Evolutionary conservation across 768 basidiomycete species (phyloP).

Genomic region (Daedaleopsis sinensis): DNA sequence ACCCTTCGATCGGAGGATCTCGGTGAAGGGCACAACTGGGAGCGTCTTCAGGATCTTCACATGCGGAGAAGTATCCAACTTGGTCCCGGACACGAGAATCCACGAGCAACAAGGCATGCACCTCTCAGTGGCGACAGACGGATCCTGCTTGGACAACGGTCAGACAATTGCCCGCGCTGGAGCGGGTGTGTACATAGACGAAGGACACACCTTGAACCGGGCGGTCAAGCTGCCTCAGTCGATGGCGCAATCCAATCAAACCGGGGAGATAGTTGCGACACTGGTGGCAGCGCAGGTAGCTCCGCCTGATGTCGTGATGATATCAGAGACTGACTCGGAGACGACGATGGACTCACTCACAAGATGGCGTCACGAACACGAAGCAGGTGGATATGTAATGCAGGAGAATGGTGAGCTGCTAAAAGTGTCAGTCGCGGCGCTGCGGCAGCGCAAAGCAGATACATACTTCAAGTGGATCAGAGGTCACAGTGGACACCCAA

Average conservation of each 20-base stretch:
- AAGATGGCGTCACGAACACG: conserved; percentile 18
- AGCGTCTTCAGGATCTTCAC: conserved; percentile 3
- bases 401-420: conserved; percentile 18
- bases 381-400: conserved; percentile 32
- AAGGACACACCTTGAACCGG: not conserved
- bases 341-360: conserved; percentile 20
- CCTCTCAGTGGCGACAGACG: not conserved
- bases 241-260: conserved; percentile 2
- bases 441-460: not conserved
- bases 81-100: not conserved
- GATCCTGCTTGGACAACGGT: conserved; percentile 1
- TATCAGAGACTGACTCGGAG: conserved; percentile 25
- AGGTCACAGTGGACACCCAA: conserved; percentile 1
- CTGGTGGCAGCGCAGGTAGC: not conserved
- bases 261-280: not conserved
- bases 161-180: not conserved
- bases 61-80: no score
- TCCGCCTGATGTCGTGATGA: not conserved
- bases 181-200: conserved; percentile 1
- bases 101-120: not conserved
- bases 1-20: not conserved
- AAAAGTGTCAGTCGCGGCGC: not conserved
- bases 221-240: not conserved
- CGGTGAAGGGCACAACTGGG: not conserved
- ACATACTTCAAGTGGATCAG: no score